Percentiles rank a stretch among this genome's conserved stretches.
Conservation (phyloP, 352 stramenopile species). For the Globisporangium spinosum region DNA sequence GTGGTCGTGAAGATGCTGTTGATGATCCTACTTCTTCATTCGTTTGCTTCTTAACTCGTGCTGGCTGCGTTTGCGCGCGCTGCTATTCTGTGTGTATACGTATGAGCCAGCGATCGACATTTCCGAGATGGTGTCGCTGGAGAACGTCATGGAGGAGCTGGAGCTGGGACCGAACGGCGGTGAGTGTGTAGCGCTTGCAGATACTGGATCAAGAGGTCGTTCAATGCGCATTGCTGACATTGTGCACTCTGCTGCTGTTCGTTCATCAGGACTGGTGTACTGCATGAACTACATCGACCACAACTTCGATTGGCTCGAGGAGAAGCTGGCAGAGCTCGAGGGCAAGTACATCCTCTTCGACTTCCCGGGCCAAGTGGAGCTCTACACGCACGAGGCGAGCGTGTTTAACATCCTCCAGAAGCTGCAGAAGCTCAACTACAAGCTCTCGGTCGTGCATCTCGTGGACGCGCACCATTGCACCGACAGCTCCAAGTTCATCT, state of each 20-base stretch:
- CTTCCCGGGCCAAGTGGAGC: conserved; percentile 98
- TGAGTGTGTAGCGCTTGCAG: conserved; percentile 17
- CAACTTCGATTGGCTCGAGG: conserved; percentile 98
- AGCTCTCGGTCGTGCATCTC: conserved; percentile 92
- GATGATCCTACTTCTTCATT: background rate
- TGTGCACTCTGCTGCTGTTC: background rate
- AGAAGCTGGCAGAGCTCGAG: conserved; percentile 78
- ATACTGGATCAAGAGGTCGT: background rate
- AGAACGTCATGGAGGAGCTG: conserved; percentile 93
- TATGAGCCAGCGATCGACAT: conserved; percentile 90
- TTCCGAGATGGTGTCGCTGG: conserved; percentile 94
- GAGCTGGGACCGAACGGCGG: conserved; percentile 95
- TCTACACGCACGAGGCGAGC: conserved; percentile 98
- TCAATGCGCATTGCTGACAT: background rate
- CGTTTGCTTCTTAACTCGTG: conserved; percentile 1
- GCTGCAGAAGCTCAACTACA: conserved; percentile 88
- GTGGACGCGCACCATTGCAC: conserved; percentile 93
- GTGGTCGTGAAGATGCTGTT: background rate
- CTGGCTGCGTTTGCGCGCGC: background rate
- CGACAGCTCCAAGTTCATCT: conserved; percentile 97
- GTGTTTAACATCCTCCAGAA: conserved; percentile 95
- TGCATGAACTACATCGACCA: conserved; percentile 99
- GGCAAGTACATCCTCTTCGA: conserved; percentile 98
- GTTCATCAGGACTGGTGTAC: conserved; percentile 89
- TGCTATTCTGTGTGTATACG: conserved; percentile 12